These are phyloP conservation scores for Scutellaria barbata DNA, from an alignment of 257 asterid genomes.

Conservation along the genomic window DNA sequence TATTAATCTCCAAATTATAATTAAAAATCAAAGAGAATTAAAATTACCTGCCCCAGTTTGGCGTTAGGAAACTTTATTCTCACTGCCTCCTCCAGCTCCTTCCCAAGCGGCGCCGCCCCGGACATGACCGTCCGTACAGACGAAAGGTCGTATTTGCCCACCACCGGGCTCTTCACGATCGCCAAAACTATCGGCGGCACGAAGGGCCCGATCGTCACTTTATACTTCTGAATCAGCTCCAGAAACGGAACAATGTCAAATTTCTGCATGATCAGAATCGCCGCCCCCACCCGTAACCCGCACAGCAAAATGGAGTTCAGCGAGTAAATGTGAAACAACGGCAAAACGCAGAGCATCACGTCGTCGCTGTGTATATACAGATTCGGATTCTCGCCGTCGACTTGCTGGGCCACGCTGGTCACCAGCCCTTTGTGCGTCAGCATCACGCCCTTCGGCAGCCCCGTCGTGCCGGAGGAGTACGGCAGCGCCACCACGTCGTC, in stretches of 20 bases:
- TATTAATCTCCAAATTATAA: background rate
- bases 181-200: constrained; percentile 90
- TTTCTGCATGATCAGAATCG: constrained; percentile 77
- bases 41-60: constrained; percentile 80
- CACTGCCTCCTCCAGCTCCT: constrained; percentile 91
- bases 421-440: constrained; percentile 85
- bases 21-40: background rate
- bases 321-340: constrained; percentile 82
- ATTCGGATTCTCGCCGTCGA: constrained; percentile 91
- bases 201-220: constrained; percentile 83
- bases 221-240: constrained; percentile 74
- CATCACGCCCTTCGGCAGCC: constrained; percentile 97
- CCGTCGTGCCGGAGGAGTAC: constrained; percentile 95
- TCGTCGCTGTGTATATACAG: constrained; percentile 80
- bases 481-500: constrained; percentile 92
- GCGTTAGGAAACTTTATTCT: constrained; percentile 77
- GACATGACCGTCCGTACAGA: constrained; percentile 86
- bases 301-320: constrained; percentile 78
- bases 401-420: constrained; percentile 91
- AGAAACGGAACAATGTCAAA: constrained; percentile 69
- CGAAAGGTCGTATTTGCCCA: constrained; percentile 77
- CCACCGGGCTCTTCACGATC: constrained; percentile 78
- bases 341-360: constrained; percentile 78
- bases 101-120: constrained; percentile 98
- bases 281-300: constrained; percentile 90